Percentiles rank a stretch among this genome's conserved stretches.
Conservation (phyloP, 1,284 basidiomycete genomes). For the Flammula alnicola region DNA sequence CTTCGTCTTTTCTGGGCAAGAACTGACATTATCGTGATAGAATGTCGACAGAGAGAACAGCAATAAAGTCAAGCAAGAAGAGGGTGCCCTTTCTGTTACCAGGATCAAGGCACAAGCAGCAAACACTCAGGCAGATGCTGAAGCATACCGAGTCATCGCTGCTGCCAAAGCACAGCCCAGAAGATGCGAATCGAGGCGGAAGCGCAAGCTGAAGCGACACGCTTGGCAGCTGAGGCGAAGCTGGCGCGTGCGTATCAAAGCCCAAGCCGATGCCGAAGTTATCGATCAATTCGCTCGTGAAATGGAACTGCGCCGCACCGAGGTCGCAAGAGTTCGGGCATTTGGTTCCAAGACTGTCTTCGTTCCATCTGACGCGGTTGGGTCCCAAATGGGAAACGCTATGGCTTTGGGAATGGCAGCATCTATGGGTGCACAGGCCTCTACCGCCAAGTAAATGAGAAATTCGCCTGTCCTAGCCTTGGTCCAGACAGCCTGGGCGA, state of each 20-base stretch:
- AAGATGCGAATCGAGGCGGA: slow-evolving; percentile 71
- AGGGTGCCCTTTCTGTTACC: slow-evolving; percentile 75
- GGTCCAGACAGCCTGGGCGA: no score
- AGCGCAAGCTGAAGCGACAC: slow-evolving; percentile 74
- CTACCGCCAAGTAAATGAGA: no score
- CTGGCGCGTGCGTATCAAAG: slow-evolving; percentile 69
- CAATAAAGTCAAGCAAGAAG: slow-evolving; percentile 83
- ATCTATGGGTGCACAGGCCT: slow-evolving; percentile 48
- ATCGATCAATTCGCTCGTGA: slow-evolving; percentile 71
- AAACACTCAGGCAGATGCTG: slow-evolving; percentile 74
- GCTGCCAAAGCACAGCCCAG: slow-evolving; percentile 75
- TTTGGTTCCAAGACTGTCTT: slow-evolving; percentile 76
- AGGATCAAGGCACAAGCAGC: slow-evolving; percentile 72
- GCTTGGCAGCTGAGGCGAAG: slow-evolving; percentile 75
- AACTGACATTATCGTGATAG: slow-evolving; percentile 32
- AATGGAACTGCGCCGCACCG: slow-evolving; percentile 71
- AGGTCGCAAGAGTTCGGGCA: slow-evolving; percentile 64
- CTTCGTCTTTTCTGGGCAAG: slow-evolving; percentile 1
- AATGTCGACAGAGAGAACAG: slow-evolving; percentile 85
- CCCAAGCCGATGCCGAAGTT: slow-evolving; percentile 63
- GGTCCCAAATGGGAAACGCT: slow-evolving; percentile 58
- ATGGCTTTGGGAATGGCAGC: slow-evolving; percentile 72
- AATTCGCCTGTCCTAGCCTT: no score
- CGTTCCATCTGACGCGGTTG: slow-evolving; percentile 64
- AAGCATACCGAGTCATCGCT: slow-evolving; percentile 73